Percentiles rank a stretch among this genome's conserved stretches.
These are phyloP conservation scores for Ustilago loliicola DNA, from an alignment of 1,284 basidiomycete genomes.

Conservation along the genomic window DNA sequence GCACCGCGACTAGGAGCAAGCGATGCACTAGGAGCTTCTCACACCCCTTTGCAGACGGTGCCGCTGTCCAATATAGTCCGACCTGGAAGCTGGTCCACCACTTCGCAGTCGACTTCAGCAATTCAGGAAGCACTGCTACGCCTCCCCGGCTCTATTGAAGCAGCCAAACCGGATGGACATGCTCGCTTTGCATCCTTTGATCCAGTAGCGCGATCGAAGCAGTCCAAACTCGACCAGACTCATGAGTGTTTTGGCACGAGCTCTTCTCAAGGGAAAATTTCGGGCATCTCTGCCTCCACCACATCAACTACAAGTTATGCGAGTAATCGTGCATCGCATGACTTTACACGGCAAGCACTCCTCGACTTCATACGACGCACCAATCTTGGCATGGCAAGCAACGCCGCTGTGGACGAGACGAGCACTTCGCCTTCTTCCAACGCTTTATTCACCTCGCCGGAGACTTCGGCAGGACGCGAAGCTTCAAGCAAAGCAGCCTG, in stretches of 20 bases:
- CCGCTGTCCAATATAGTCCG: slow-evolving; percentile 29
- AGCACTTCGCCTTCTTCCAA: background rate
- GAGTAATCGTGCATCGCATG: slow-evolving; percentile 6
- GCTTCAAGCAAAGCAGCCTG: background rate
- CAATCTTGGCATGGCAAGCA: slow-evolving; percentile 18
- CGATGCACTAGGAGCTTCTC: background rate
- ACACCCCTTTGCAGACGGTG: slow-evolving; percentile 15
- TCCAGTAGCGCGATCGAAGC: background rate
- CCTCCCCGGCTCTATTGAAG: background rate
- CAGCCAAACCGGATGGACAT: background rate
- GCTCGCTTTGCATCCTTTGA: background rate
- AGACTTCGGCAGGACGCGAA: background rate
- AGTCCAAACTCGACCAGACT: background rate
- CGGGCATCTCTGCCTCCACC: background rate
- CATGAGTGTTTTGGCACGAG: background rate
- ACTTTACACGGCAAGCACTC: slow-evolving; percentile 36
- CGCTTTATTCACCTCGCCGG: background rate
- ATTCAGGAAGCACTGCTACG: background rate
- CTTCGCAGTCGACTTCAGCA: background rate
- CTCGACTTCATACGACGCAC: slow-evolving; percentile 39
- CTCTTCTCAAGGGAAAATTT: background rate
- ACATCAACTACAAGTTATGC: background rate
- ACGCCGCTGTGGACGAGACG: background rate
- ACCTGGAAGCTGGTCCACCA: slow-evolving; percentile 21
- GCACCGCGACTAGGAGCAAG: background rate